Base-by-base conservation (phyloP, 2,329 filamentous ascomycete species). In the Aspergillus sergii region DNA sequence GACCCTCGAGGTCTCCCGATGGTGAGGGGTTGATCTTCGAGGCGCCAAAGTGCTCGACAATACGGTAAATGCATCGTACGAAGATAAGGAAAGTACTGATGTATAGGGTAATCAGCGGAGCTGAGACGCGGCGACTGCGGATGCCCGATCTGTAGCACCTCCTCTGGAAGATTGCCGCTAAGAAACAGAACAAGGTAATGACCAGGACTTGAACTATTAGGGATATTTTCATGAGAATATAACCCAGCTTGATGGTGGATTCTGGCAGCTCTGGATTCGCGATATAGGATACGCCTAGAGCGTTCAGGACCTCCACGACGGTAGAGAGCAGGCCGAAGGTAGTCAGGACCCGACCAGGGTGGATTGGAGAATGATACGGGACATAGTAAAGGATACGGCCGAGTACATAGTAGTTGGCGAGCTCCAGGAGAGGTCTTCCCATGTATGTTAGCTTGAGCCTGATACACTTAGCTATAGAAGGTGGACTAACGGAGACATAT, bases 321-420 rank as follows among this genome's bases (percentile, higher is more conserved):
- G 67, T 72, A 23, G 83, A 85, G 45, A 85, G 66, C 39, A 76
- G 76, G 16, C 78, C 80, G 64, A 85, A 85, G 4, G 79, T 82
- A 6, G 78, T 78, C 19, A 85, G 68, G 19, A 84, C 80, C 30
- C 78, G 74, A 26, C 79, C 76, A 0, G 83, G 82, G 45, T 82
- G 76, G 36, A 85, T 73, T 0, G 86, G 86, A 0, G 86, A 81
- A 61, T 85, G 80, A 70, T 88, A 86, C 0, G 87, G 87, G 3
- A 87, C 80, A 73, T 89, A 90, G 72, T 85, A 85, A 23, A 90
- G 79, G 14, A 88, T 79, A 4, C 86, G 83, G 2, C 84, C 84
- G 28, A 90, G 82, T 60, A 88, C 82, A 68, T 87, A 83, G 73
- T 89, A 89, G 70, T 89, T 88, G 60, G 85, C 82, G 3, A 87